Evolutionary conservation across 192 early-diverging fungal genomes (phyloP), one percentile per base, ranked within the genome.

Genomic region (Radiomyces spectabilis): DNA sequence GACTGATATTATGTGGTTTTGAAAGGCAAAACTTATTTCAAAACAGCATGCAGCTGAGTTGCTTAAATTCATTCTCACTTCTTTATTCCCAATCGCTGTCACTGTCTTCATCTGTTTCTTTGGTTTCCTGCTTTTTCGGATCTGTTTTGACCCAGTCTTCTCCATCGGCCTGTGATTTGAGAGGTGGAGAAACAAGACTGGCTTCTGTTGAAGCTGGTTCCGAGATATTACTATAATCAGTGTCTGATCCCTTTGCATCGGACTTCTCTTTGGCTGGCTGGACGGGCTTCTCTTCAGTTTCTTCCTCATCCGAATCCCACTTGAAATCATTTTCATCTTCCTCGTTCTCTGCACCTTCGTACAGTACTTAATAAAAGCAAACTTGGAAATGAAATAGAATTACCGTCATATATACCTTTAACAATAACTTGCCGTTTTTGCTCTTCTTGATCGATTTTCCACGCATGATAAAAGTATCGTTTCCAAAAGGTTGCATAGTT

Each of bases 371-470:
- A 21, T 25, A 48, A 41, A 31, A 51, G 26, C 37, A 41, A 29
- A 18, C 27, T 3, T 13, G 25, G 24, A 41, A 25, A 27, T 42
- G 35, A 46, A 47, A 29, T n/a, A n/a, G 33, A 41, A 19, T 59
- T 49, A 30, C 35, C 10, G 34, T 49, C 39, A 32, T 9, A 13
- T 33, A 43, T 71, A 72, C 74, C 69, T 59, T 72, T 62, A 9
- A 72, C 69, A 53, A 76, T 63, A 46, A 70, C 53, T 47, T 70
- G 42, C 21, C 72, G 72, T 24, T 63, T 58, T 45, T 78, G 68
- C 38, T 78, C 76, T 25, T 75, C 76, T 41, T 78, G 73, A n/a
- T 78, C 76, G 35, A 78, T 70, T 33, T 75, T 69, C 47, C 59
- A 75, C 2, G 66, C 39, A 37, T 71, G 69, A 52, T 73, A 78